A percentile compares a stretch with the other conserved stretches of the same genome.
These are phyloP conservation scores for Skeletonema menzelii DNA, from an alignment of 108 stramenopile genomes.

Conservation along the genomic window DNA sequence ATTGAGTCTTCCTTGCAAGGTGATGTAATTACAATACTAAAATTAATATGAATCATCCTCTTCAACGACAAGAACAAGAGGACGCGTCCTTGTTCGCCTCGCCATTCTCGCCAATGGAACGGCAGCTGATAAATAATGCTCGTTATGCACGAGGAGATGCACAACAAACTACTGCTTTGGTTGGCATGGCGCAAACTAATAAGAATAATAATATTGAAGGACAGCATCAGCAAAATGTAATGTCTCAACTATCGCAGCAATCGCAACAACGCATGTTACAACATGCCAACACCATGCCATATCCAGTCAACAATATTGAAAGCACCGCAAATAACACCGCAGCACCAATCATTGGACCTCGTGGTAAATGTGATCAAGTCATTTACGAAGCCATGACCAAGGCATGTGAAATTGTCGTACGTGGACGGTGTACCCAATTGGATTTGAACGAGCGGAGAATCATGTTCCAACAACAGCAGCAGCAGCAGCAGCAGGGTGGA, in stretches of 20 bases:
- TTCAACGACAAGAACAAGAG: neutral
- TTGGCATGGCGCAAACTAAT: neutral
- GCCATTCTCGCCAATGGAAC: neutral
- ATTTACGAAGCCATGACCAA: conserved; percentile 87
- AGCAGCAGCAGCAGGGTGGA: conserved; percentile 14
- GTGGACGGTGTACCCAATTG: conserved; percentile 54
- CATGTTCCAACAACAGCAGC: conserved; percentile 13
- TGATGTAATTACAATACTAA: neutral
- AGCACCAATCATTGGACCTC: conserved; percentile 29
- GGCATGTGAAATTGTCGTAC: conserved; percentile 80
- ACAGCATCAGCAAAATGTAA: neutral
- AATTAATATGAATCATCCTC: neutral
- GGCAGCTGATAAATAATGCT: neutral
- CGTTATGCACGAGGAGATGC: neutral
- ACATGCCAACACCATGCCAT: neutral
- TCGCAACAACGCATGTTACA: neutral
- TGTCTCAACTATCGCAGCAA: neutral
- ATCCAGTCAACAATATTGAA: neutral
- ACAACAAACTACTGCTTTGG: neutral
- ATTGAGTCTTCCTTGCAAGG: neutral
- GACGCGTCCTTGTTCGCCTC: neutral
- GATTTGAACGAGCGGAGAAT: conserved; percentile 5
- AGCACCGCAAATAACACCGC: neutral
- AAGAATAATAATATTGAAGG: no score
- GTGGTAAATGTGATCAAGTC: conserved; percentile 88